A percentile compares a stretch with the other conserved stretches of the same genome.
Evolutionary conservation across 2,329 filamentous ascomycete genomes (phyloP).

Genomic region (Aspergillus spinulosporus): DNA sequence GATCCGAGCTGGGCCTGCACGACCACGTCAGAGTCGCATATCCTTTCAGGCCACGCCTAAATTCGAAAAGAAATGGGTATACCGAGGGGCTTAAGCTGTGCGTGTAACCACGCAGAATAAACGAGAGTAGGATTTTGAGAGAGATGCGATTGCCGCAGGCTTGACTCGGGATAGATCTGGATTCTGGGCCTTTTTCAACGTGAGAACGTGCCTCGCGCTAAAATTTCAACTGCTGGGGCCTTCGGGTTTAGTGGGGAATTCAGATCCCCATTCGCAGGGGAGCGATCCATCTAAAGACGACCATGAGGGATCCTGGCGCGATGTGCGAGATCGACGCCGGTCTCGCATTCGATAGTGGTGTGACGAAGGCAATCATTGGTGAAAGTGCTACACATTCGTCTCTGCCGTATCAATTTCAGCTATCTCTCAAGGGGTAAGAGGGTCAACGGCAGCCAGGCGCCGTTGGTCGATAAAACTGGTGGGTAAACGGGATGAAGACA

Average conservation of each 20-base stretch:
- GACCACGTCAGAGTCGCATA: slow-evolving; percentile 37
- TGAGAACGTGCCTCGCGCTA: slow-evolving; percentile 21
- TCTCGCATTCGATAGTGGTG: slow-evolving; percentile 23
- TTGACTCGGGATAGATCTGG: slow-evolving; percentile 22
- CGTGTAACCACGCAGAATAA: slow-evolving; percentile 15
- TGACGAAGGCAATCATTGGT: slow-evolving; percentile 31
- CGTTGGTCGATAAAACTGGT: slow-evolving; percentile 5
- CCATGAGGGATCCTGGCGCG: slow-evolving; percentile 25
- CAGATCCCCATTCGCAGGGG: slow-evolving; percentile 21
- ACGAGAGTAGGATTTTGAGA: slow-evolving; percentile 3
- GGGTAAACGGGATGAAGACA: slow-evolving; percentile 14
- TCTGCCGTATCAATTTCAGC: slow-evolving; percentile 15
- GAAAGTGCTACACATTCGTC: slow-evolving; percentile 18
- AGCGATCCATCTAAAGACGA: slow-evolving; percentile 23
- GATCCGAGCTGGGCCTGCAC: slow-evolving; percentile 25
- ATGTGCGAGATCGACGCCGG: slow-evolving; percentile 28
- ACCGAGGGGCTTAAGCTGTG: slow-evolving; percentile 21
- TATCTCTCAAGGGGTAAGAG: slow-evolving; percentile 6
- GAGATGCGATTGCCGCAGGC: slow-evolving; percentile 11
- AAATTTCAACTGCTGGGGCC: slow-evolving; percentile 16
- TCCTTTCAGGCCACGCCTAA: slow-evolving; percentile 11
- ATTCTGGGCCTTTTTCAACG: slow-evolving; percentile 27
- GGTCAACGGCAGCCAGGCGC: not conserved
- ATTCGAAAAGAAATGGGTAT: slow-evolving; percentile 12
- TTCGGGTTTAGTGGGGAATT: slow-evolving; percentile 17